Conservation (phyloP, 352 stramenopile species). For the Phytopythium sindhum region DNA sequence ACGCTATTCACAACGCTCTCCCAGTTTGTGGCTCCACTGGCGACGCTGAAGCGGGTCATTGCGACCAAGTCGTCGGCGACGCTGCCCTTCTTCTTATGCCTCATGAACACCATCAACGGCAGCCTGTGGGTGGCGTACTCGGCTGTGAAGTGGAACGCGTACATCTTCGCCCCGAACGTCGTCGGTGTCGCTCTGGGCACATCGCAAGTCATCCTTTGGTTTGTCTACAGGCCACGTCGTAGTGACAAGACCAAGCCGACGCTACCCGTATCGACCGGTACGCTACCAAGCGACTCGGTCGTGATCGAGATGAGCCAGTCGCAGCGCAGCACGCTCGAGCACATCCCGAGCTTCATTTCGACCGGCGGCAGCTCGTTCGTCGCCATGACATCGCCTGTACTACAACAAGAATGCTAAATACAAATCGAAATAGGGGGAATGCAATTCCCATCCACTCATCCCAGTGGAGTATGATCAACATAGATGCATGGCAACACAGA, state of each 20-base stretch:
- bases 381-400: background rate
- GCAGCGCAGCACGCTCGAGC: slow-evolving; percentile 4
- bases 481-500: no score
- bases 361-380: slow-evolving; percentile 1
- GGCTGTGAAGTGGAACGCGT: slow-evolving; percentile 32
- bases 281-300: slow-evolving; percentile 3
- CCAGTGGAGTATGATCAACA: no score
- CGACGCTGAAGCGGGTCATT: slow-evolving; percentile 39
- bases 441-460: no score
- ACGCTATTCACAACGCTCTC: slow-evolving; percentile 29
- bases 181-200: slow-evolving; percentile 37
- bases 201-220: slow-evolving; percentile 39
- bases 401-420: background rate
- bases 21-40: slow-evolving; percentile 41
- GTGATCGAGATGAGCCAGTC: slow-evolving; percentile 7
- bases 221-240: slow-evolving; percentile 21
- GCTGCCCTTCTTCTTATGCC: slow-evolving; percentile 43
- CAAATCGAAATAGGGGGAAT: background rate
- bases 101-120: slow-evolving; percentile 42
- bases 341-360: slow-evolving; percentile 2
- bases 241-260: background rate
- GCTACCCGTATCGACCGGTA: background rate
- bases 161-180: slow-evolving; percentile 36
- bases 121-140: slow-evolving; percentile 45
- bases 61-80: slow-evolving; percentile 38